Base-by-base conservation (phyloP, 306 rosid genomes). In the Rosa rugosa region DNA sequence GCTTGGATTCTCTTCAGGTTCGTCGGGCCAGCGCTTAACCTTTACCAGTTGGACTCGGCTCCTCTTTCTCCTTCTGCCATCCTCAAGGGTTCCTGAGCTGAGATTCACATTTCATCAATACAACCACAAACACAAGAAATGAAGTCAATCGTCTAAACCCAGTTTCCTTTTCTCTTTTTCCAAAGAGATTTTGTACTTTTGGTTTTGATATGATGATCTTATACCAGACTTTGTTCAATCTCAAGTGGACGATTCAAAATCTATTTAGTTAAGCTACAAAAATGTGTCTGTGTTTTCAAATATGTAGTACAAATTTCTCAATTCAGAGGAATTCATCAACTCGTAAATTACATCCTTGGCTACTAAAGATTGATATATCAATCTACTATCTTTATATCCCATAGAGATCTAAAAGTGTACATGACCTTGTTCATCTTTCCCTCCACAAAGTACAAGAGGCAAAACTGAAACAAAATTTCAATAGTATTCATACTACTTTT, bases 1-100 rank as follows among this genome's bases (percentile, higher is more conserved):
- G 91, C 84, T 64, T 95, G 99, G 99, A 90, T 93, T 20, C 1
- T 83, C 9, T 95, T 95, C 81, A 89, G 99, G 80, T 91, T 95
- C 79, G 96, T 91, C 45, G 99, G 99, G 50, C 99, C 99, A 5
- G 83, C 98, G 5, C 88, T 95, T 20, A 90, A 95, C 46, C 88
- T 95, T 65, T 93, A 95, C 83, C 99, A 95, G 89, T 76, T 95
- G 66, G 99, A 95, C 81, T 36, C 90, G n/a, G 83, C 91, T 70
- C 91, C 93, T 1, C 82, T 95, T 54, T 31, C 96, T 23, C 99
- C 98, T 56, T 6, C 87, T 71, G 81, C 89, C 56, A 70, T 92
- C 0, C 75, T 95, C 79, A 95, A 91, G 86, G 93, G 92, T 67
- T 78, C 88, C 3, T 88, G 84, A 67, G 49, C 71, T 40, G 27